Evolutionary conservation across 75 land plant genomes (phyloP), one percentile per base, ranked within the genome.

Genomic region (Pinus albicaulis): DNA sequence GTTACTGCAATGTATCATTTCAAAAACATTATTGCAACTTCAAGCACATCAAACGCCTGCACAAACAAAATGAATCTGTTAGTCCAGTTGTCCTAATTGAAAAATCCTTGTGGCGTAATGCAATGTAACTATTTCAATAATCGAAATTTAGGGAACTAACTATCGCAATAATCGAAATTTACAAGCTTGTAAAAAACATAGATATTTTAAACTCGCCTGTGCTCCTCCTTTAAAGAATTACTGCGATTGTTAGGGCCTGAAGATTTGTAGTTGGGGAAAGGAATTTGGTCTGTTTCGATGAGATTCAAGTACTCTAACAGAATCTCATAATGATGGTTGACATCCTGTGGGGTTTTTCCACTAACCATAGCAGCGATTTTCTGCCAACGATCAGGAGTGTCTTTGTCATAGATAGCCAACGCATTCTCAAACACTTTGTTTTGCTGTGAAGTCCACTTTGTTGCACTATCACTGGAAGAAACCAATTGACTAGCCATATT

Each of bases 391-490:
- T 79, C 80, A 1, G 91, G 86, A 19, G 81, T 77, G 55, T 89
- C 89, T 53, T 87, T 70, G 63, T 87, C 83, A 31, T 76, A 81
- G 15, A 69, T 55, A 17, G 86, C 86, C 23, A 90, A 72, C 0
- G 92, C 92, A 64, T 77, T 77, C 76, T 90, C 92, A 72, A 90
- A 90, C 57, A 55, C 26, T 77, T 82, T 84, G 81, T 90, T 84
- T 76, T 90, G 85, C 72, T 84, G 72, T 7, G 56, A 25, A 10
- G 90, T 90, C 92, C 92, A 90, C 12, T 48, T 10, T 10, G 53
- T 48, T 48, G 12, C 53, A 48, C 2, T 10, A 48, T 48, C 10
- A 12, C 53, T 48, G 53, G 53, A 48, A 48, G 53, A 48, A 48
- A 2, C 11, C 53, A 12, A 48, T 10, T 48, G 53, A 48, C 53